Base-by-base conservation (phyloP, 805 yeast genomes). In the Saccharomycopsis malanga region DNA sequence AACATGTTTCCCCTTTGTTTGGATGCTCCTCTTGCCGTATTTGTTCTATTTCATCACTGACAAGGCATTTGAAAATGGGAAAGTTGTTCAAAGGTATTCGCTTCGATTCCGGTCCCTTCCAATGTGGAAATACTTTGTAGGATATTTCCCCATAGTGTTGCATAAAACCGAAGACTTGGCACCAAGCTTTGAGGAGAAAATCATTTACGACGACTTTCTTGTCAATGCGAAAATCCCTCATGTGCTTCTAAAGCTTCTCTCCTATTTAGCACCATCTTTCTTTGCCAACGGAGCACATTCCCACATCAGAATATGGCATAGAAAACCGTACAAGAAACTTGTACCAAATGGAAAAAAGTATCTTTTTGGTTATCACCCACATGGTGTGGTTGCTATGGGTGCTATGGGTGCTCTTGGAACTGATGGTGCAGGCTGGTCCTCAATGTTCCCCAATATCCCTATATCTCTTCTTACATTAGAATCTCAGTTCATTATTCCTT, bases 301-400 rank as follows among this genome's bases (percentile, higher is more conserved):
- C 7, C 7, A 6, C 7, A 18, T 41, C n/a, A 41, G 32, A 22
- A n/a, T 41, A 20, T 10, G 34, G 37, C 34, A 30, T 20, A 20
- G 34, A 17, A 41, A 32, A 14, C 50, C 50, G 3, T 47, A 47
- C 29, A 42, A 42, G 22, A 47, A 22, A 24, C 29, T 30, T 32
- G 34, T 47, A 1, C 49, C 53, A 12, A 55, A 77, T 2, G 91
- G 87, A 0, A 89, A 87, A 2, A 68, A 83, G 32, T 91, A 93
- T 62, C 77, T 91, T 2, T 91, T 91, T 64, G 95, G 96, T 0
- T 82, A 87, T 58, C 97, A 89, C 63, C 98, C 98, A 0, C 98
- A 93, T 62, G 98, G 98, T 0, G 89, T 91, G 14, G 88, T 89
- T 10, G 85, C 95, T 1, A 73, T 89, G 74, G 96, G 97, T 2